Base-by-base conservation (phyloP, 2,329 filamentous ascomycete genomes). In the Alternaria brassicae region DNA sequence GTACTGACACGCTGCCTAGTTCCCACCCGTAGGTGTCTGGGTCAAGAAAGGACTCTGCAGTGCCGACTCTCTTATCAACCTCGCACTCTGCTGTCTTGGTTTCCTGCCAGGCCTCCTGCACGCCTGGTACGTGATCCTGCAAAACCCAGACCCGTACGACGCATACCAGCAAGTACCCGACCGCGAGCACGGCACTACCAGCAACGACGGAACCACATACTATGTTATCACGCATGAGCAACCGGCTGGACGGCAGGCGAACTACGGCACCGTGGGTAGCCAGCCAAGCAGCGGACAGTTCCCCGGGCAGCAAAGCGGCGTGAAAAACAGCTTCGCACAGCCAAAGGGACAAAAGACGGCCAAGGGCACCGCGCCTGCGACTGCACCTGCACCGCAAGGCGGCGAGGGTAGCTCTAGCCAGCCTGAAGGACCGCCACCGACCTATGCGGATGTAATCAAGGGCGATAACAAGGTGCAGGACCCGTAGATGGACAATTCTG, bases 101-200 rank as follows among this genome's bases (percentile, higher is more conserved):
- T 76, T 80, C 71, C 79, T 98, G 60, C 94, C 94, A 19, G 94
- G 94, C 61, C 89, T 98, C 49, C 82, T 99, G 2, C 95, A 99
- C 82, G 88, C 93, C 63, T 98, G 95, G 94, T 99, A 98, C 85
- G 96, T 98, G 79, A 97, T 99, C 80, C 87, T 91, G 72, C 90
- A 91, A 75, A 91, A 90, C 78, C 95, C 95, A 58, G 94, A 97
- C 61, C 79, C 81, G 68, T 80, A 85, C 39, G 78, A 83, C 56
- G 64, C 62, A 37, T 93, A 95, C 79, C 86, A 91, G 68, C 80
- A 83, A 50, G 77, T 85, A 5, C 76, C 79, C 36, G 86, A 88
- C 53, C 85, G 80, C 55, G 84, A 85, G 62, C 80, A 81, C 68
- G 79, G 79, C 10, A 41, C 50, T 78, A 78, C 28, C 6, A 25